A percentile compares a stretch with the other conserved stretches of the same genome.
Conservation (phyloP, 2,329 filamentous ascomycete genomes). For the Alternaria sp. region DNA sequence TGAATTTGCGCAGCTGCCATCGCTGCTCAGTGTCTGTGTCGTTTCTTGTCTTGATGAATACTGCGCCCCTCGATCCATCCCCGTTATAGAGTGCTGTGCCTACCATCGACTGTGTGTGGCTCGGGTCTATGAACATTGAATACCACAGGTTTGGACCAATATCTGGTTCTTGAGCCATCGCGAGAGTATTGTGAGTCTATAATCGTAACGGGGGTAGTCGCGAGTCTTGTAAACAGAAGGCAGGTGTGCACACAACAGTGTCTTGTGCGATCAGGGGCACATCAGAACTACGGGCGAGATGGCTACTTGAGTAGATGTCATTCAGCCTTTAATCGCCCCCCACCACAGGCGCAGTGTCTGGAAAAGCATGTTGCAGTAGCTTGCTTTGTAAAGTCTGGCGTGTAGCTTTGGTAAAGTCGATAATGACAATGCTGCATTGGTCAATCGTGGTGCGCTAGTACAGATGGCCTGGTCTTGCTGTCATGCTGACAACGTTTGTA, state of each 20-base stretch:
- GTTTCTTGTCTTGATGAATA: slow-evolving; percentile 23
- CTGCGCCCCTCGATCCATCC: slow-evolving; percentile 19
- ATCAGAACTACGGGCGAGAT: not conserved
- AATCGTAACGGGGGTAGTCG: not conserved
- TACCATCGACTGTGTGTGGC: slow-evolving; percentile 11
- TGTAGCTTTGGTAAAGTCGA: not conserved
- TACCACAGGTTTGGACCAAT: slow-evolving; percentile 35
- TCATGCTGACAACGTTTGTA: not conserved
- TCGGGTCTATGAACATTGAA: slow-evolving; percentile 17
- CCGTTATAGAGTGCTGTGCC: slow-evolving; percentile 20
- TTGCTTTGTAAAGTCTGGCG: not conserved
- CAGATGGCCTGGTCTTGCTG: not conserved
- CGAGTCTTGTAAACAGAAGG: not conserved
- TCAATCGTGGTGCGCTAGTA: not conserved
- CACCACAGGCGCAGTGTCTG: not conserved
- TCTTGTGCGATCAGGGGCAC: not conserved
- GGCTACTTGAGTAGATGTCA: not conserved
- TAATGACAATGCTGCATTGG: not conserved
- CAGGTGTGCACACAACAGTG: not conserved
- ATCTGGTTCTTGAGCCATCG: not conserved
- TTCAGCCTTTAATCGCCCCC: not conserved
- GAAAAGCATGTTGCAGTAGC: not conserved
- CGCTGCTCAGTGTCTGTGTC: not conserved
- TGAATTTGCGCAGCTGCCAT: slow-evolving; percentile 35
- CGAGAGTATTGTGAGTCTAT: not conserved